phyloP scores from a whole-genome alignment of 1,284 basidiomycete genomes.

The Marasmius fiardii region DNA sequence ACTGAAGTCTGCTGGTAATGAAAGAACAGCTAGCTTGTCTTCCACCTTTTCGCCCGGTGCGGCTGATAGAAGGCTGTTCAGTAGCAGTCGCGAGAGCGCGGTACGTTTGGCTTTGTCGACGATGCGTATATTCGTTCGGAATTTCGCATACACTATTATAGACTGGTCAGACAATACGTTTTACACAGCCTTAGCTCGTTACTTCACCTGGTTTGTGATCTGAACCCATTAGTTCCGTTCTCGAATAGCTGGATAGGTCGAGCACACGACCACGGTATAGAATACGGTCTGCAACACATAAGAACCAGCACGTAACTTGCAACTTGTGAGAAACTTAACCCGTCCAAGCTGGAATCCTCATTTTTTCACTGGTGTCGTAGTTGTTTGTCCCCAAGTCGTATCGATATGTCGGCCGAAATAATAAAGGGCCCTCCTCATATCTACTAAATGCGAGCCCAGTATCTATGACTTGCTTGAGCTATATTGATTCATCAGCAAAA shows the following conservation, averaged over 20 bases:
- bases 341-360: conserved; percentile 97
- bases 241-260: conserved; percentile 61
- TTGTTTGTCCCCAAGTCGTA: conserved; percentile 81
- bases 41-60: conserved; percentile 65
- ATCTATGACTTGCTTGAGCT: conserved; percentile 76
- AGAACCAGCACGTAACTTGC: conserved; percentile 3
- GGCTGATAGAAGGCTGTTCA: conserved; percentile 59
- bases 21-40: conserved; percentile 60
- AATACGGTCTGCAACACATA: conserved; percentile 69
- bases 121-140: conserved; percentile 74
- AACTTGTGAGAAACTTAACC: conserved; percentile 42
- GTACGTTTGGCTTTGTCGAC: conserved; percentile 78
- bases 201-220: conserved; percentile 87
- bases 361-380: conserved; percentile 97
- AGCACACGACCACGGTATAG: conserved; percentile 75
- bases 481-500: conserved; percentile 9
- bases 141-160: conserved; percentile 75
- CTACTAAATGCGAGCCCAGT: conserved; percentile 72
- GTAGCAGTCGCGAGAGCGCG: conserved; percentile 64
- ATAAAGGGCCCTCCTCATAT: conserved; percentile 85
- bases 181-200: conserved; percentile 1
- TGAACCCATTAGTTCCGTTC: conserved; percentile 83
- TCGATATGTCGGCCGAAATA: conserved; percentile 89
- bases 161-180: not conserved
- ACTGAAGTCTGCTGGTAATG: conserved; percentile 29